Evolutionary conservation across 495 filamentous ascomycete genomes (phyloP).

Genomic region (Tuber melanosporum): DNA sequence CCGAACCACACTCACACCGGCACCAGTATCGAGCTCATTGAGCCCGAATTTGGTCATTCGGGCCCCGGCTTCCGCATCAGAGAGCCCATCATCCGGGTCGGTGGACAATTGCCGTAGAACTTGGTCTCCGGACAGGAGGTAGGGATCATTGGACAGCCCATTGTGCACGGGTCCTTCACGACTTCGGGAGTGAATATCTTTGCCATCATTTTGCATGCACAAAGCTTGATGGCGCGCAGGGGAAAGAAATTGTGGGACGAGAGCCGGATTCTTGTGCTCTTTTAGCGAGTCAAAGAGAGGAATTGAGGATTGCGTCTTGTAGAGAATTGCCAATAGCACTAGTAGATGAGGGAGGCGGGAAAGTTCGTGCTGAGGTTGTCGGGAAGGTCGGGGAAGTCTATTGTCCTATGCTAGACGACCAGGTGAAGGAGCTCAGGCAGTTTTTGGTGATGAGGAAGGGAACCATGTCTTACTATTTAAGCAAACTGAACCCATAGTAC

Average conservation of each 20-base stretch:
- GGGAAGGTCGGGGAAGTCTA: neutral
- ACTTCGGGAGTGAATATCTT: conserved; percentile 42
- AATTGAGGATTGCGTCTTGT: neutral
- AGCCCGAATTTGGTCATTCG: conserved; percentile 54
- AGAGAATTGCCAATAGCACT: too few relatives aligned
- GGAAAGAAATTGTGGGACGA: conserved; percentile 8
- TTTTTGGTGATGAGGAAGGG: neutral
- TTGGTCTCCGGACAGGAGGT: conserved; percentile 53
- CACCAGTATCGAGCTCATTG: conserved; percentile 57
- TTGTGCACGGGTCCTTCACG: conserved; percentile 42
- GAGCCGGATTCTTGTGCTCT: neutral
- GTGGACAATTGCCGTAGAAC: conserved; percentile 55
- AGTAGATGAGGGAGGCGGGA: neutral
- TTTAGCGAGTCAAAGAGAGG: neutral
- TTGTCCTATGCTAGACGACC: neutral
- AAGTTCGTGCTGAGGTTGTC: neutral
- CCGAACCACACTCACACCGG: conserved; percentile 53
- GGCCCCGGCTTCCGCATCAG: conserved; percentile 50
- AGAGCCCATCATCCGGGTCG: conserved; percentile 58
- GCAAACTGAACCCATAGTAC: neutral
- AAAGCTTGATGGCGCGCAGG: conserved; percentile 9
- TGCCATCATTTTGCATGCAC: conserved; percentile 42
- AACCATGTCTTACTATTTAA: neutral
- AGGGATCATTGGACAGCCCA: conserved; percentile 55
- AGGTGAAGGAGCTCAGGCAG: neutral